Evolutionary conservation across 2,329 filamentous ascomycete genomes (phyloP).

Genomic region (Emergomyces pasteurianus): DNA sequence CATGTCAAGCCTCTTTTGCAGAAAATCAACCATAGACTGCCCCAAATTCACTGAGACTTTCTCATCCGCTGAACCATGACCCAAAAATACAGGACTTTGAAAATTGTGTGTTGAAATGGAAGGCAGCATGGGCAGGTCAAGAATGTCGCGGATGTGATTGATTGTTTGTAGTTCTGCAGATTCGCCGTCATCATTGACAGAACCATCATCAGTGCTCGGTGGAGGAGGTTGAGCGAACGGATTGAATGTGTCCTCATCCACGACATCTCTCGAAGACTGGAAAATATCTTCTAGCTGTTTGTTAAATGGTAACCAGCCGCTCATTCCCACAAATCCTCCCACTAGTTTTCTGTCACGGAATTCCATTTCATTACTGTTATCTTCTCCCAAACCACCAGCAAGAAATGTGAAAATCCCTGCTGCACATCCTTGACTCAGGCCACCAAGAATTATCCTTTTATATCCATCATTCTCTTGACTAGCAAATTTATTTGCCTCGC

Average conservation of each 20-base stretch:
- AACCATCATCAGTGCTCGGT: slow-evolving; percentile 2
- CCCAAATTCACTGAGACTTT: slow-evolving; percentile 26
- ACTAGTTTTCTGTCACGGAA: slow-evolving; percentile 11
- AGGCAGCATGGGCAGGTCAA: slow-evolving; percentile 12
- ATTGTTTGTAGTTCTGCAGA: slow-evolving; percentile 16
- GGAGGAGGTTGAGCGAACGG: neutral
- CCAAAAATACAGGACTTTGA: slow-evolving; percentile 33
- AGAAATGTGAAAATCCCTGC: slow-evolving; percentile 34
- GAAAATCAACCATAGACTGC: slow-evolving; percentile 17
- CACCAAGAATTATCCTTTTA: slow-evolving; percentile 38
- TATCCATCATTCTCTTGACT: slow-evolving; percentile 14
- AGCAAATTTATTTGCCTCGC: slow-evolving; percentile 19
- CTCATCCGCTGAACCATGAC: slow-evolving; percentile 32
- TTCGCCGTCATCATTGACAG: slow-evolving; percentile 10
- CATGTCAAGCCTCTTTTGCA: too few species aligned
- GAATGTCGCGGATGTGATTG: slow-evolving; percentile 23
- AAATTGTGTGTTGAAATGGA: slow-evolving; percentile 6
- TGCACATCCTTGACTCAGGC: slow-evolving; percentile 44
- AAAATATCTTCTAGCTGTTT: slow-evolving; percentile 6
- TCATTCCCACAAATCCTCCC: too few species aligned
- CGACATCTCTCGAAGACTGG: neutral
- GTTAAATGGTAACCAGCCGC: slow-evolving; percentile 35
- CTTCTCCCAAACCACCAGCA: slow-evolving; percentile 19
- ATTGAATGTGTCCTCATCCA: neutral
- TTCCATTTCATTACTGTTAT: neutral